Percentiles rank a stretch among this genome's conserved stretches.
Conservation (phyloP, 208 protist species). For the Phytomonas francai region DNA sequence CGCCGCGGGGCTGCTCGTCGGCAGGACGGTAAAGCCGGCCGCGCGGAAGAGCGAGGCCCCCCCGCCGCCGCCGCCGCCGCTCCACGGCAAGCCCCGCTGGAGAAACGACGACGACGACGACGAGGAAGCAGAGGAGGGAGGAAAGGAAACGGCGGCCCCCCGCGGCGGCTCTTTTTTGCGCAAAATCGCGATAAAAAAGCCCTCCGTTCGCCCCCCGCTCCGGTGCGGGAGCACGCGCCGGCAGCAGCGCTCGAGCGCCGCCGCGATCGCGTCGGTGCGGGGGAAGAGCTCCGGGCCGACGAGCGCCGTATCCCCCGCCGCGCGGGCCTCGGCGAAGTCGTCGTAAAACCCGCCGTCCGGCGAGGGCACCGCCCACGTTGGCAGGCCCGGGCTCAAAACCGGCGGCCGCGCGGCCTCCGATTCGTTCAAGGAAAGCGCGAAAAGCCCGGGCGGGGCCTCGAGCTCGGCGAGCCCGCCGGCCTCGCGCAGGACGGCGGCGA, state of each 20-base stretch:
- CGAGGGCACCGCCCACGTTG: conserved; percentile 55
- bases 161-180: conserved; percentile 7
- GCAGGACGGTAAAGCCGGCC: no score
- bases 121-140: conserved; percentile 8
- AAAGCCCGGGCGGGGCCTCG: no score
- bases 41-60: no score
- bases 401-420: conserved; percentile 9
- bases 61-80: no score
- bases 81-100: no score
- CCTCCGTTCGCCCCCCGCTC: conserved; percentile 43
- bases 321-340: conserved; percentile 27
- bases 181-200: conserved; percentile 70
- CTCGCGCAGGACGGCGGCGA: conserved; percentile 64
- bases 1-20: conserved; percentile 20
- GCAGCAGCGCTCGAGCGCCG: conserved; percentile 28
- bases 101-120: no score
- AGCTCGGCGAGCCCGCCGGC: conserved; percentile 30
- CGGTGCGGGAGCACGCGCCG: conserved; percentile 65
- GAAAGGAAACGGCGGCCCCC: background rate
- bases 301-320: conserved; percentile 17
- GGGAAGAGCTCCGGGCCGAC: conserved; percentile 35
- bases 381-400: conserved; percentile 30
- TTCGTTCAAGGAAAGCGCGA: background rate
- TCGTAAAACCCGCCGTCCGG: conserved; percentile 42
- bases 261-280: conserved; percentile 8